Base-by-base conservation (phyloP, 306 rosid species). In the Rosa chinensis region DNA sequence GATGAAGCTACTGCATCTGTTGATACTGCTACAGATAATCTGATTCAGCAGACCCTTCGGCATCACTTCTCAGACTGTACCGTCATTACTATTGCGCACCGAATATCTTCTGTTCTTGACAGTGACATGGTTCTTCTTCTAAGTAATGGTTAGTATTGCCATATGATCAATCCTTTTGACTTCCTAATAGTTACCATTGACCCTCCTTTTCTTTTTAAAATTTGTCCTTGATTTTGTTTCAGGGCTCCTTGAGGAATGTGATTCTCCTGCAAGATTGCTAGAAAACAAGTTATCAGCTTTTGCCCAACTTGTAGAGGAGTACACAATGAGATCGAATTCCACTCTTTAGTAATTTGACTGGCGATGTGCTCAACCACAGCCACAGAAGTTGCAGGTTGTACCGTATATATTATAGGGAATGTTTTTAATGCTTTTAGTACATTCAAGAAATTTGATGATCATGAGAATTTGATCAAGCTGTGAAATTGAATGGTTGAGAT, bases 1-100 rank as follows among this genome's bases (percentile, higher is more conserved):
- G 98, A 94, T 45, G 98, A 89, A 85, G 98, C 97, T 66, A 94
- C 97, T 20, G 97, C 97, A 2, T 94, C 97, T 0, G 97, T 92
- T 18, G 97, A 94, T 77, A 94, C 97, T 3, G 93, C 98, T 23
- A 94, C 97, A 0, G 98, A 92, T 72, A 94, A 94, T 86, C 87
- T 89, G 80, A 92, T 94, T 75, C 97, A 94, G 83, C 89, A 85
- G 76, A 90, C 97, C 10, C 88, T 94, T 21, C 58, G 88, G 66
- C 85, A 82, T 14, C 97, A 94, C 77, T 94, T 90, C 80, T 73
- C 82, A 1, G 78, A 90, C 66, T 86, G 92, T 39, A 90, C 94
- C 0, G 92, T 94, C 70, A 90, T 94, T 63, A 89, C 90, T 37
- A 92, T 94, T 73, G 97, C 98, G 6, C 98, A 94, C 66, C 81